Evolutionary conservation across 2,329 filamentous ascomycete species (phyloP).

Genomic region (Claviceps purpurea): DNA sequence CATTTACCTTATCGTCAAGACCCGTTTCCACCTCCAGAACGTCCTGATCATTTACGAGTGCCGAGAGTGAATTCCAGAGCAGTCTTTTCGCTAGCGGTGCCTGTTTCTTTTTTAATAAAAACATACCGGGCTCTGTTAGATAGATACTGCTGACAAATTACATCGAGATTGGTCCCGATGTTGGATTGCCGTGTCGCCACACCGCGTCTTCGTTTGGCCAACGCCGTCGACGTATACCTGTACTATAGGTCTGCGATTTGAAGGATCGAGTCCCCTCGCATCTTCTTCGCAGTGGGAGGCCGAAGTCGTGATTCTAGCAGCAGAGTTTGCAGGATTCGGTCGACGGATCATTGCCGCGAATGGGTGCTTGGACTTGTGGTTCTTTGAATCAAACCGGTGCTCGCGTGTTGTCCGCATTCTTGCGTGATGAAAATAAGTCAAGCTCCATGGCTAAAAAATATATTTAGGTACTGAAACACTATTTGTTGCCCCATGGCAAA

Average conservation of each 20-base stretch:
- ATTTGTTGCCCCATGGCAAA: neutral
- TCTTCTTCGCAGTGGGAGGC: too few species aligned
- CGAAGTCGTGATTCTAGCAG: too few species aligned
- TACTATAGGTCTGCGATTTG: too few species aligned
- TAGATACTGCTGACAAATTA: conserved; percentile 74
- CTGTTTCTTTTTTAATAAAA: conserved; percentile 39
- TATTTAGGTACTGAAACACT: conserved; percentile 4
- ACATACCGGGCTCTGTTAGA: conserved; percentile 82
- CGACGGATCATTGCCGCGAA: neutral
- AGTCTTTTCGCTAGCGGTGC: conserved; percentile 98
- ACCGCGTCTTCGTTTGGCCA: too few species aligned
- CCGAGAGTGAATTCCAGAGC: conserved; percentile 59
- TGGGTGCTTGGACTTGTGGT: too few species aligned
- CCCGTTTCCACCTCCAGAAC: conserved; percentile 51
- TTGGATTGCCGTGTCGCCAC: too few species aligned
- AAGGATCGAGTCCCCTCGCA: too few species aligned
- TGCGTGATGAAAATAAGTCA: neutral
- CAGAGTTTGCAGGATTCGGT: too few species aligned
- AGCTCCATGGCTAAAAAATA: conserved; percentile 11
- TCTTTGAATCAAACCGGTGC: neutral
- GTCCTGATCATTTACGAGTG: conserved; percentile 86
- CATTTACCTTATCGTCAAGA: conserved; percentile 92
- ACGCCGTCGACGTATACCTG: too few species aligned
- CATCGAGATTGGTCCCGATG: too few species aligned
- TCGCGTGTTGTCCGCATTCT: neutral